Conservation (phyloP, 768 basidiomycete genomes). For the Chlorophyllum brunneum region DNA sequence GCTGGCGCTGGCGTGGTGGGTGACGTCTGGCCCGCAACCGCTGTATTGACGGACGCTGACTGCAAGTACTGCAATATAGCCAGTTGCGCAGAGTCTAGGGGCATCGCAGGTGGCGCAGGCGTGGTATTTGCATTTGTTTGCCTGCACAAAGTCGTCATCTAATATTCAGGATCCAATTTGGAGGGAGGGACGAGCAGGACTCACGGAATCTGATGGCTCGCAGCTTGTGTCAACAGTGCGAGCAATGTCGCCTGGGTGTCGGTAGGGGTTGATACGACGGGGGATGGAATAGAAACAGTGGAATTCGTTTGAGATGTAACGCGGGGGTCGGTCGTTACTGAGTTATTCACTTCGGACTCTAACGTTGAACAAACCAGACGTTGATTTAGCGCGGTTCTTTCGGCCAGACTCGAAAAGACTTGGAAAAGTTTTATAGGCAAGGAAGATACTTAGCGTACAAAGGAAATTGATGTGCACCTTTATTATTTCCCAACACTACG, state of each 20-base stretch:
- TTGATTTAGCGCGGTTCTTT: conserved; percentile 68
- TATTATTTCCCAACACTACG: conserved; percentile 63
- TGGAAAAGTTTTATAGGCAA: conserved; percentile 57
- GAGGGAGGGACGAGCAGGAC: not conserved
- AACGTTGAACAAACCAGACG: conserved; percentile 56
- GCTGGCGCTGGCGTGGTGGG: not conserved
- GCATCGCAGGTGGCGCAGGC: conserved; percentile 24
- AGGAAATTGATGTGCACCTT: conserved; percentile 83
- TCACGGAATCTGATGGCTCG: conserved; percentile 32
- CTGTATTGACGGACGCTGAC: conserved; percentile 8
- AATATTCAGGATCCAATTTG: no score
- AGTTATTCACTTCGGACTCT: conserved; percentile 48
- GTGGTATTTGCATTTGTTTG: conserved; percentile 60
- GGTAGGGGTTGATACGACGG: conserved; percentile 23
- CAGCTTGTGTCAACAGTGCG: conserved; percentile 67
- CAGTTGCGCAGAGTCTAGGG: conserved; percentile 54
- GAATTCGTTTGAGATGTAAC: conserved; percentile 25
- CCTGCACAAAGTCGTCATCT: conserved; percentile 27
- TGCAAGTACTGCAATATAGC: conserved; percentile 71
- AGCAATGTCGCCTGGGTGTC: conserved; percentile 64
- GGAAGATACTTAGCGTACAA: conserved; percentile 82
- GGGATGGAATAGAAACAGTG: conserved; percentile 24
- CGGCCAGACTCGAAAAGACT: conserved; percentile 36
- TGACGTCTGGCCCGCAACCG: conserved; percentile 2
- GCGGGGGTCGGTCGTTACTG: conserved; percentile 34